These are phyloP conservation scores for Sphenostylis stenocarpa DNA, from an alignment of 306 rosid species.

Conservation along the genomic window DNA sequence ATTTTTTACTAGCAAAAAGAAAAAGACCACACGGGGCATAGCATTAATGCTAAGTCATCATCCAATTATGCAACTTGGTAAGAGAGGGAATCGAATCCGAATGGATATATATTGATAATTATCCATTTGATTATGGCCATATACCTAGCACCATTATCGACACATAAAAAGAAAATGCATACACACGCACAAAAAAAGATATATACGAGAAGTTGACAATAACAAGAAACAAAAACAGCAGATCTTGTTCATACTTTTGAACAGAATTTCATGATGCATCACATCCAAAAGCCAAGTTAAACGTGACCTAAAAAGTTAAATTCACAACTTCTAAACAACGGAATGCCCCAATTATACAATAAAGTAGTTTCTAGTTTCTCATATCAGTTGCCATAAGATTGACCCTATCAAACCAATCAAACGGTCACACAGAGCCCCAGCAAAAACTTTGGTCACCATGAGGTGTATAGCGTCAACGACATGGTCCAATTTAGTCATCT, in stretches of 20 bases:
- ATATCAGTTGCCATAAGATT: not conserved
- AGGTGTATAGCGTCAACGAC: conserved; percentile 32
- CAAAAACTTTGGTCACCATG: not conserved
- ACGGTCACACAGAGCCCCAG: conserved; percentile 5
- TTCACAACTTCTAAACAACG: not conserved
- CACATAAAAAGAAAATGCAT: not conserved
- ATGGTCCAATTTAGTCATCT: conserved; percentile 55
- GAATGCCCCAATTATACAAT: not conserved
- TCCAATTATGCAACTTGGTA: conserved; percentile 41
- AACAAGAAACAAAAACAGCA: not conserved
- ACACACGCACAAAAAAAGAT: not conserved
- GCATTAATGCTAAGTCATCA: conserved; percentile 2
- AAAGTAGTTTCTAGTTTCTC: not conserved
- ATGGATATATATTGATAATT: conserved; percentile 1
- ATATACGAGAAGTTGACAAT: not conserved
- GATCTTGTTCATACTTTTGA: not conserved
- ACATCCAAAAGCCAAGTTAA: not conserved
- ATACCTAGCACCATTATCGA: not conserved
- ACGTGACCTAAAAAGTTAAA: not conserved
- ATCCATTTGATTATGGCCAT: conserved; percentile 26
- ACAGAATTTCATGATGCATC: not conserved
- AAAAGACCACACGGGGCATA: not conserved
- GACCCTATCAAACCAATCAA: conserved; percentile 19
- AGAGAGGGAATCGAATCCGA: conserved; percentile 11
- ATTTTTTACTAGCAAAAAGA: not conserved